phyloP scores from a whole-genome alignment of 345 rosid species.

The Lepidium aucheri region DNA sequence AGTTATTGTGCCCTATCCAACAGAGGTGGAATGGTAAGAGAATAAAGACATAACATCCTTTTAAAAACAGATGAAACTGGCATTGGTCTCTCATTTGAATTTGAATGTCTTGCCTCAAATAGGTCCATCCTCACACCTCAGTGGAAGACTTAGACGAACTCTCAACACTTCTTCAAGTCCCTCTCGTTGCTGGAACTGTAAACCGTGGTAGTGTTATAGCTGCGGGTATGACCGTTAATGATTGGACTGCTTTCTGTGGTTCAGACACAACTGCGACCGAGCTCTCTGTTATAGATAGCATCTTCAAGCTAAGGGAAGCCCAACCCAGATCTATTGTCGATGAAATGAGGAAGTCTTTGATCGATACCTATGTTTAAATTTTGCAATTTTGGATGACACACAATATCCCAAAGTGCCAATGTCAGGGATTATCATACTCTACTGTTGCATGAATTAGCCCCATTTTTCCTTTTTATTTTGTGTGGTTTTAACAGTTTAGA shows the following conservation, averaged over 20 bases:
- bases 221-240: constrained; percentile 83
- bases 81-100: not conserved
- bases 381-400: constrained; percentile 5
- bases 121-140: constrained; percentile 96
- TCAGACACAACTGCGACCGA: constrained; percentile 94
- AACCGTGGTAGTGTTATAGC: constrained; percentile 83
- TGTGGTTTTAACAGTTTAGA: not conserved
- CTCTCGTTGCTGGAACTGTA: constrained; percentile 69
- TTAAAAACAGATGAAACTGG: not conserved
- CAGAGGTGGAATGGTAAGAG: constrained; percentile 77
- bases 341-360: constrained; percentile 71
- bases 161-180: constrained; percentile 81
- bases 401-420: not conserved
- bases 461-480: not conserved
- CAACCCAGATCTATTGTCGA: constrained; percentile 47
- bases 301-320: constrained; percentile 65
- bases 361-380: constrained; percentile 49
- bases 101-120: not conserved
- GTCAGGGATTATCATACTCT: not conserved
- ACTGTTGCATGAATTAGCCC: constrained; percentile 11
- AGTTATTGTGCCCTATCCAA: constrained; percentile 76
- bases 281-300: constrained; percentile 59
- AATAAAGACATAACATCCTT: not conserved
- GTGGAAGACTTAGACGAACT: constrained; percentile 92
- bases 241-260: constrained; percentile 87